A percentile compares a stretch with the other conserved stretches of the same genome.
phyloP scores from a whole-genome alignment of 176 grass and related monocot species.

The Cenchrus fungigraminus region DNA sequence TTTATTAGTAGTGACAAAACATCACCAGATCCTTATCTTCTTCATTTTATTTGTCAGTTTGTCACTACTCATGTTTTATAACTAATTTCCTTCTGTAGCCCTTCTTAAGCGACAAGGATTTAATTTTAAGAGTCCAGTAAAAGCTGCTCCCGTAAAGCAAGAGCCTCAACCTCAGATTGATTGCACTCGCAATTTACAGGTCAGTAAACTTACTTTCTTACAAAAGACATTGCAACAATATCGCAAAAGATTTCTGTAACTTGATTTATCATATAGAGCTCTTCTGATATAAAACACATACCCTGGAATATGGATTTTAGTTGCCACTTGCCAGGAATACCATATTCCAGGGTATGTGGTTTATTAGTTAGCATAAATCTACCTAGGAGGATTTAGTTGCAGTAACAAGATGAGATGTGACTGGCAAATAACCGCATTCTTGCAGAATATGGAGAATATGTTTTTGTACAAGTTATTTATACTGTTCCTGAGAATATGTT shows the following conservation, averaged over 20 bases:
- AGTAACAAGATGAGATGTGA: background rate
- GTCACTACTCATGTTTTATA: background rate
- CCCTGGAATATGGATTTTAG: background rate
- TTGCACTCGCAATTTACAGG: slow-evolving; percentile 96
- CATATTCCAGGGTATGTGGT: too few relatives aligned
- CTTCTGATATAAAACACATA: slow-evolving; percentile 16
- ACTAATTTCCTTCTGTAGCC: slow-evolving; percentile 54
- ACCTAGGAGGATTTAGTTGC: slow-evolving; percentile 10
- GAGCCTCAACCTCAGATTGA: slow-evolving; percentile 96
- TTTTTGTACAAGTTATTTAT: background rate
- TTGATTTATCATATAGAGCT: slow-evolving; percentile 31
- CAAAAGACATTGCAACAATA: slow-evolving; percentile 29
- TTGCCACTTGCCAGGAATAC: too few relatives aligned
- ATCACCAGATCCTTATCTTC: background rate
- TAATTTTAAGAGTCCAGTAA: slow-evolving; percentile 80
- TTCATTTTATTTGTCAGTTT: slow-evolving; percentile 26
- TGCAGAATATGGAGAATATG: background rate
- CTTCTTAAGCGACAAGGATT: slow-evolving; percentile 96
- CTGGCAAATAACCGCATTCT: background rate
- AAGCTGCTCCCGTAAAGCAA: slow-evolving; percentile 88
- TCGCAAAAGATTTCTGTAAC: background rate
- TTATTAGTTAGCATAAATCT: slow-evolving; percentile 21
- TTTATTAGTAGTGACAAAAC: too few relatives aligned
- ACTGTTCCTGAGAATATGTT: background rate
- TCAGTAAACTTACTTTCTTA: slow-evolving; percentile 41